Percentiles rank a stretch among this genome's conserved stretches.
phyloP scores from a whole-genome alignment of 2,329 filamentous ascomycete species.

The Hymenoscyphus fraxineus region DNA sequence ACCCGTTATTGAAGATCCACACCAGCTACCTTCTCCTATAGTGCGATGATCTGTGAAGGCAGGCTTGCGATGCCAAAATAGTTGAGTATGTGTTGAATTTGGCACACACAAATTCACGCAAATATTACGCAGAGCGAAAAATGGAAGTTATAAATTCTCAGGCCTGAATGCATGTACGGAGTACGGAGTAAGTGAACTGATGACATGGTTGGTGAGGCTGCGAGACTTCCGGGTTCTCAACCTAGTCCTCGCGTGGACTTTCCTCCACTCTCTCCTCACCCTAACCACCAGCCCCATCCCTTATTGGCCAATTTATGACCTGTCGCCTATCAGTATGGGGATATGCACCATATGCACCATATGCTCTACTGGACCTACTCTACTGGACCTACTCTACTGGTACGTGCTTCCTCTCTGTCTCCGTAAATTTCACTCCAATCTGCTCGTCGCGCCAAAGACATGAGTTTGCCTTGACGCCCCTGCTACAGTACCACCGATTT shows the following conservation, averaged over 20 bases:
- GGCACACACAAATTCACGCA: too few relatives aligned
- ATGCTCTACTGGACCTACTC: too few relatives aligned
- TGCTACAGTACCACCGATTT: neutral
- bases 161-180: too few relatives aligned
- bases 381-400: too few relatives aligned
- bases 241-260: neutral
- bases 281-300: neutral
- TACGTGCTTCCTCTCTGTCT: too few relatives aligned
- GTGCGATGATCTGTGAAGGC: too few relatives aligned
- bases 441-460: neutral
- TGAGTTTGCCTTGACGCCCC: neutral
- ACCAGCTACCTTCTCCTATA: too few relatives aligned
- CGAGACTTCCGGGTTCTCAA: neutral
- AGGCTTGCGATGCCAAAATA: too few relatives aligned
- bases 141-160: neutral
- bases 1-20: too few relatives aligned
- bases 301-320: neutral
- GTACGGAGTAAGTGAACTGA: neutral
- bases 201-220: too few relatives aligned
- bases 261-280: neutral
- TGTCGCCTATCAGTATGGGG: neutral
- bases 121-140: neutral
- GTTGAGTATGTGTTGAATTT: too few relatives aligned
- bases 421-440: neutral
- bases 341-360: too few relatives aligned